These are phyloP conservation scores for Saccharata proteae DNA, from an alignment of 2,329 filamentous ascomycete genomes.

Conservation along the genomic window DNA sequence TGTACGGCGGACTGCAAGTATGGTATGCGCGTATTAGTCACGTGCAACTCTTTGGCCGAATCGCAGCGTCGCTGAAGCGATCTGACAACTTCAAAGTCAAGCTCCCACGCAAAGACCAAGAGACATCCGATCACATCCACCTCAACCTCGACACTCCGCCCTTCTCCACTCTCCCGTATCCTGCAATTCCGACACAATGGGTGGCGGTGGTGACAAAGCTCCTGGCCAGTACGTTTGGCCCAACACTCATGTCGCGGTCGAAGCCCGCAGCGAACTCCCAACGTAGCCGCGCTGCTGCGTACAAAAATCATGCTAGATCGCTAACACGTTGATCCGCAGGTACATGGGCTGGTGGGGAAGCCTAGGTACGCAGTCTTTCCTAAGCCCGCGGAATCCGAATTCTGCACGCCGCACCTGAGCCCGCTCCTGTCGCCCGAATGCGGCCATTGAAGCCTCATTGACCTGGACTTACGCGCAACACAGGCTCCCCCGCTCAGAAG, in stretches of 20 bases:
- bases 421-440: background rate
- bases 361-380: conserved; percentile 9
- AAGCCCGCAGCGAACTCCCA: background rate
- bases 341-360: conserved; percentile 13
- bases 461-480: conserved; percentile 4
- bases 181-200: conserved; percentile 10
- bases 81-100: too few species aligned
- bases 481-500: conserved; percentile 35
- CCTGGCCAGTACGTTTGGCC: conserved; percentile 12
- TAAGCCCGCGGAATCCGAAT: background rate
- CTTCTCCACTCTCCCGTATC: conserved; percentile 1
- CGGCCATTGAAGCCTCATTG: background rate
- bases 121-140: too few species aligned
- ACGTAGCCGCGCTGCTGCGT: conserved; percentile 3
- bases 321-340: conserved; percentile 10
- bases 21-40: too few species aligned
- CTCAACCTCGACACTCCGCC: conserved; percentile 1
- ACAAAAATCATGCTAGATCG: conserved; percentile 1
- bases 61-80: too few species aligned
- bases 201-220: conserved; percentile 11
- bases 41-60: too few species aligned
- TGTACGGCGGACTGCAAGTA: background rate
- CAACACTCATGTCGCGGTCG: background rate
- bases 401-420: background rate
- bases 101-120: too few species aligned